A percentile compares a stretch with the other conserved stretches of the same genome.
These are phyloP conservation scores for Nitzschia sp. DNA, from an alignment of 108 stramenopile species.

Conservation along the genomic window DNA sequence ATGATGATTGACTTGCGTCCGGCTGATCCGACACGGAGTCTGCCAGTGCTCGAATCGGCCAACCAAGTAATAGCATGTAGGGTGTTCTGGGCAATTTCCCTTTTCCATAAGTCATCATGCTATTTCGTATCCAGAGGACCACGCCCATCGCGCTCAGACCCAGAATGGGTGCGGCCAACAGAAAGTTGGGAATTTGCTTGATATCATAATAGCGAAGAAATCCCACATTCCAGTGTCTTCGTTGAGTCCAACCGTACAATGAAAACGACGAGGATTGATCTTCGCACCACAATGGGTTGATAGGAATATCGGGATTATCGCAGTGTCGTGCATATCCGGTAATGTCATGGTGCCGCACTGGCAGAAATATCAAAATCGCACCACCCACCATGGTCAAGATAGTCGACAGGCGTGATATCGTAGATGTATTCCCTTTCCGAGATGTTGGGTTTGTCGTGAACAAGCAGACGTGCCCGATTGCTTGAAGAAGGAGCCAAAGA, in stretches of 20 bases:
- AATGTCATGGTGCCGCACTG: constrained; percentile 60
- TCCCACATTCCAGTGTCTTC: constrained; percentile 88
- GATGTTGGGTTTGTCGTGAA: neutral
- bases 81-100: constrained; percentile 19
- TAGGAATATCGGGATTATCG: neutral
- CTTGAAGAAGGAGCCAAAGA: constrained; percentile 57
- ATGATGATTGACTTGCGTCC: neutral
- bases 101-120: constrained; percentile 29
- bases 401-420: neutral
- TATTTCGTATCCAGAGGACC: constrained; percentile 55
- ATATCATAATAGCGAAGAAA: constrained; percentile 73
- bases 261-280: constrained; percentile 49
- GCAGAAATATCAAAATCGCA: constrained; percentile 40
- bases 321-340: constrained; percentile 59
- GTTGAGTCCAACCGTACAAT: constrained; percentile 74
- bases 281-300: constrained; percentile 48
- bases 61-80: constrained; percentile 14
- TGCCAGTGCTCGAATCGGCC: constrained; percentile 33
- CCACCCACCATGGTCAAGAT: constrained; percentile 20
- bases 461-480: constrained; percentile 38
- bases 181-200: constrained; percentile 85
- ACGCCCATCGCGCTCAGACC: constrained; percentile 42
- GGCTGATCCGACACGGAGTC: constrained; percentile 4
- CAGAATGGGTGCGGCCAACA: constrained; percentile 73
- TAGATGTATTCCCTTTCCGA: neutral